A percentile compares a stretch with the other conserved stretches of the same genome.
These are phyloP conservation scores for Drechslera avenae DNA, from an alignment of 2,329 filamentous ascomycete genomes.

Conservation along the genomic window DNA sequence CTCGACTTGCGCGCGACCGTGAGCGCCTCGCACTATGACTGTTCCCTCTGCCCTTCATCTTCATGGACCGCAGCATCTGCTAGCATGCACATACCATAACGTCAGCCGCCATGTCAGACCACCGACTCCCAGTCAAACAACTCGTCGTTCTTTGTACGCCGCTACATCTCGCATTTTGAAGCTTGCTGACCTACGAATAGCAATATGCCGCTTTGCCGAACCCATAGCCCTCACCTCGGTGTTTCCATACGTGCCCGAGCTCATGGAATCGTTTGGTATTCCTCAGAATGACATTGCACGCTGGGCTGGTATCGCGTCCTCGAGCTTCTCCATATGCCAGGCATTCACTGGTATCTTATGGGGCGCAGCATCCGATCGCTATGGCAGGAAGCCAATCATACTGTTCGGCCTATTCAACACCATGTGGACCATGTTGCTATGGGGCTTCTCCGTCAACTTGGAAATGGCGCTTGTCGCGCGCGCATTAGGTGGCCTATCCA, in stretches of 20 bases:
- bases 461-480: conserved; percentile 79
- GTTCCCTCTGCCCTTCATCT: neutral
- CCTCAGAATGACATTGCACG: conserved; percentile 49
- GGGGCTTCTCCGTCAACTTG: conserved; percentile 81
- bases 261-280: conserved; percentile 50
- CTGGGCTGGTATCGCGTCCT: conserved; percentile 87
- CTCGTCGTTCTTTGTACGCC: conserved; percentile 47
- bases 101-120: conserved; percentile 42
- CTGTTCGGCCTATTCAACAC: conserved; percentile 75
- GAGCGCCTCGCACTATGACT: conserved; percentile 1
- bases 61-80: neutral
- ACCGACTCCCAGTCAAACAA: conserved; percentile 48
- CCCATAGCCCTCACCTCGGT: conserved; percentile 92
- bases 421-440: conserved; percentile 79
- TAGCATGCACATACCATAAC: conserved; percentile 15
- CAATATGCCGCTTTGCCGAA: conserved; percentile 89
- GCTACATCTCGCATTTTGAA: neutral
- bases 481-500: conserved; percentile 79
- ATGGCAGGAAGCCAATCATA: conserved; percentile 85
- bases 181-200: conserved; percentile 53
- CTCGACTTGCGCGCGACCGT: conserved; percentile 12
- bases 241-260: conserved; percentile 83
- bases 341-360: conserved; percentile 85
- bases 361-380: conserved; percentile 79
- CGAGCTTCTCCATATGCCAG: conserved; percentile 78